Base-by-base conservation (phyloP, 2,329 filamentous ascomycete species). In the Colletotrichum tofieldiae region DNA sequence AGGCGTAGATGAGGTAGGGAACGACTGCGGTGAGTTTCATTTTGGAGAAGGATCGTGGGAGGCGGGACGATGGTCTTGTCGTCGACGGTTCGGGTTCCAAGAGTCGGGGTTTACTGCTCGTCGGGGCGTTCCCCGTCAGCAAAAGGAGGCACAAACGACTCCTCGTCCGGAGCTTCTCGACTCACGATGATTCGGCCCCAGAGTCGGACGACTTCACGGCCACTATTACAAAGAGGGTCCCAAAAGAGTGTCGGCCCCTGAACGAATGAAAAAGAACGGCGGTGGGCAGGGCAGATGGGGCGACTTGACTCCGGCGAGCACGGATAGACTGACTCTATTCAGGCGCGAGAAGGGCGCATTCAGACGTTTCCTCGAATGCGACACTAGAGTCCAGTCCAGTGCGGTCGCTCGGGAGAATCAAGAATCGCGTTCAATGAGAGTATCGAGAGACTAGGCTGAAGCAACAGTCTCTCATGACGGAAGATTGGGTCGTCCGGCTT, bases 1-100 rank as follows among this genome's bases (percentile, higher is more conserved):
- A 82, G 79, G 85, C 80, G 76, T 88, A 78, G 67, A 86, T 77
- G 76, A 85, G 79, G 68, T 87, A 61, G 35, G 66, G 60, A 43
- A 52, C 43, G 41, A 65, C 52, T 58, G 52, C 51, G 54, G 67
- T 55, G 67, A 71, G 51, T 54, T 52, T 58, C 67, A 71, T 55
- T 35, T 35, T 55, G 52, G n/a, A 37, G 37, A 37, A 14, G n/a
- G 52, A 20, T 23, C 52, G 32, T 32, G 5, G 6, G 47, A 4
- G 12, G 23, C 1, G n/a, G 11, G n/a, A 16, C 47, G 47, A 51
- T 23, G 18, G 52, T 55, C 52, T 7, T 6, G 52, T 8, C 52
- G 52, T 37, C 52, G 52, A 14, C 20, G 52, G 29, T 29, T 55
- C 52, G 32, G 52, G 32, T 5, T 5, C 16, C 52, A 23, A 29